Evolutionary conservation across 192 early-diverging fungal species (phyloP), one percentile per base, ranked within the genome.

Genomic region (Obelidium mucronatum): DNA sequence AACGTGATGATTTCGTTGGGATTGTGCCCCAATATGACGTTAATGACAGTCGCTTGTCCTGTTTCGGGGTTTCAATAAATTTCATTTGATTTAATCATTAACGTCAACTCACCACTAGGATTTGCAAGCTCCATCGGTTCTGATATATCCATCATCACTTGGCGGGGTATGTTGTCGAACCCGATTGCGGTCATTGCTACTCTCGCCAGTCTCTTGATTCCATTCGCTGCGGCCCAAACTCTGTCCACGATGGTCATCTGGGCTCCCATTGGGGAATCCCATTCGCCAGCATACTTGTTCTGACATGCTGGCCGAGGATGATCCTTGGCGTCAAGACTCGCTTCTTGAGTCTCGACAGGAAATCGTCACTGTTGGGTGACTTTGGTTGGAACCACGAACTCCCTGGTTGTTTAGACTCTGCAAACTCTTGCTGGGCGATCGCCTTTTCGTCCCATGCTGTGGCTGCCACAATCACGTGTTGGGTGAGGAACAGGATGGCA

Each of bases 1-100:
- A 63, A 24, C 31, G 61, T 63, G 61, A 63, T 39, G 8, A 63
- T 31, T 59, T 63, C 36, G 31, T 36, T 24, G 24, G 61, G 61
- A 34, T 63, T 63, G 61, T 63, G 3, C 2, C 35, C 35, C 6
- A 63, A 34, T 2, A 63, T 63, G 36, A 63, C 36, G 26, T 30
- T 3, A 6, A 26, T 17, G 3, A 8, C 5, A 24, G 3, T 3
- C 4, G 35, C 24, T 26, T 11, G 26, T 2, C 61, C 61, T 58
- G 55, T 58, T 58, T 58, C 6, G n/a, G 24, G 19, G 55, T 5
- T 58, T 6, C 6, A 5, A 58, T 28, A 3, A 28, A 58, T 30
- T 24, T 19, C n/a, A 19, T 24, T 58, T 58, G 55, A 15, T 44
- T 44, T 17, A 5, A n/a, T n/a, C n/a, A n/a, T n/a, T n/a, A n/a